Conservation (phyloP, 208 protist genomes). For the Herpetomonas muscarum region DNA sequence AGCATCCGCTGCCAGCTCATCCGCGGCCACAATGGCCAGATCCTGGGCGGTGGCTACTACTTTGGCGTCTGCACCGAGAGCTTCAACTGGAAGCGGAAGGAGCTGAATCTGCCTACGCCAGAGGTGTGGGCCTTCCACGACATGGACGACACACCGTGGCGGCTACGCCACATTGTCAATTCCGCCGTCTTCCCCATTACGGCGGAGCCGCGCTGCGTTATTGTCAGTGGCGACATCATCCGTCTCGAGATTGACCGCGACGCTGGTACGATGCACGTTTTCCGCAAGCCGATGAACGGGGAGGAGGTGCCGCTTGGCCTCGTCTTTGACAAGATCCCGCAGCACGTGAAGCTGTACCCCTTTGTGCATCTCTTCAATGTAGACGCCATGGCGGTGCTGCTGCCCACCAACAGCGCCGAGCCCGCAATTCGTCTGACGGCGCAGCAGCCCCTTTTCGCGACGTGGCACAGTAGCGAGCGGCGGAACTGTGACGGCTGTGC, state of each 20-base stretch:
- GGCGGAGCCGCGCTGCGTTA: conserved; percentile 76
- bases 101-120: conserved; percentile 50
- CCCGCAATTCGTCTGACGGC: conserved; percentile 58
- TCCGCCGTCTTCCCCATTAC: conserved; percentile 52
- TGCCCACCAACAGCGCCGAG: conserved; percentile 47
- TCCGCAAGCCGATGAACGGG: conserved; percentile 73
- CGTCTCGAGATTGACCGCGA: conserved; percentile 79
- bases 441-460: conserved; percentile 67
- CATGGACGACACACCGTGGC: conserved; percentile 84
- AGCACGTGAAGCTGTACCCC: conserved; percentile 52
- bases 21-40: conserved; percentile 78
- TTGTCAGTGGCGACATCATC: conserved; percentile 87
- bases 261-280: conserved; percentile 74
- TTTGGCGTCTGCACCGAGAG: conserved; percentile 70
- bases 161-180: conserved; percentile 66
- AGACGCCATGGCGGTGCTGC: conserved; percentile 81
- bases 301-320: conserved; percentile 73
- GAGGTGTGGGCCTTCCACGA: conserved; percentile 90
- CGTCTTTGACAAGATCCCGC: conserved; percentile 79
- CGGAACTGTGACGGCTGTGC: conserved; percentile 75
- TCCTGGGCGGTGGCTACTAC: conserved; percentile 90
- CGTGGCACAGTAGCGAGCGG: conserved; percentile 40
- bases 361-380: conserved; percentile 90
- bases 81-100: conserved; percentile 69
- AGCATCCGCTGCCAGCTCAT: conserved; percentile 82